phyloP scores from a whole-genome alignment of 805 yeast genomes.

The Saturnispora mendoncae region DNA sequence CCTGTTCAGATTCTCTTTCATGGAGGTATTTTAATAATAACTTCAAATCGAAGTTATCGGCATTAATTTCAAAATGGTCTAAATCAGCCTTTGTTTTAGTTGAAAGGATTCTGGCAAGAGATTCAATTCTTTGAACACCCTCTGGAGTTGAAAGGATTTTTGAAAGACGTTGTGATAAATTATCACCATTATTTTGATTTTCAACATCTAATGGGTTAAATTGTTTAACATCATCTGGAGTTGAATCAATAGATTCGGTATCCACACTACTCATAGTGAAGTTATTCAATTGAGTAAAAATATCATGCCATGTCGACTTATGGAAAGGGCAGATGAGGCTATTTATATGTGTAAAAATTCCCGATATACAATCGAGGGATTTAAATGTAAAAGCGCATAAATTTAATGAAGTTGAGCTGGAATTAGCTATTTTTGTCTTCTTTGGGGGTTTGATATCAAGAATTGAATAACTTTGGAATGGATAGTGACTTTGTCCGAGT shows the following conservation, averaged over 20 bases:
- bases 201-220: slow-evolving; percentile 22
- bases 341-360: not conserved
- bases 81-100: slow-evolving; percentile 39
- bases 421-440: too few relatives aligned
- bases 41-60: slow-evolving; percentile 39
- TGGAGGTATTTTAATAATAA: slow-evolving; percentile 33
- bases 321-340: not conserved
- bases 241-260: slow-evolving; percentile 21
- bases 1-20: slow-evolving; percentile 33
- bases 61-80: slow-evolving; percentile 36
- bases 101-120: slow-evolving; percentile 43
- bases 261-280: slow-evolving; percentile 14
- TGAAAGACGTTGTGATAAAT: slow-evolving; percentile 23
- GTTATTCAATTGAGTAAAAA: too few relatives aligned
- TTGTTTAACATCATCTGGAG: slow-evolving; percentile 20
- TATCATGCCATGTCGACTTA: too few relatives aligned
- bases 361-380: slow-evolving; percentile 7
- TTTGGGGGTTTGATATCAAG: not conserved
- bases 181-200: slow-evolving; percentile 20
- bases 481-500: too few relatives aligned
- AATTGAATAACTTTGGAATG: too few relatives aligned
- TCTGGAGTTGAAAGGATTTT: slow-evolving; percentile 21
- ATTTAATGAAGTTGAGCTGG: not conserved
- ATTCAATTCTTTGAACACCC: slow-evolving; percentile 32
- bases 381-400: not conserved